phyloP scores from a whole-genome alignment of 768 basidiomycete species.

The Trametes punicea region DNA sequence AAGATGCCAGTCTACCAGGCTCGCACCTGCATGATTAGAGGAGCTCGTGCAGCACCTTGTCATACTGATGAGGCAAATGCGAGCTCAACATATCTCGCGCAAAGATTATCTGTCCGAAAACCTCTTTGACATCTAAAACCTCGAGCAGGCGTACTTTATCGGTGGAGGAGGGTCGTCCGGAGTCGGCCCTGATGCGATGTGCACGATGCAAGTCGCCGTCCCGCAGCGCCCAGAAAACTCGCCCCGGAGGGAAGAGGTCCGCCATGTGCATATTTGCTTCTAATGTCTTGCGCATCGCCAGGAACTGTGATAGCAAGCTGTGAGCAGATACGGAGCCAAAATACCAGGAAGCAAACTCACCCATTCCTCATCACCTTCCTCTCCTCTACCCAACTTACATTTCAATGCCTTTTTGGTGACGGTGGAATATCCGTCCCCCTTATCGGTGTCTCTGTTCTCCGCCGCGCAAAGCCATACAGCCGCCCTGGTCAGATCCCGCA shows the following conservation, averaged over 20 bases:
- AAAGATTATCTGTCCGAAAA: slow-evolving; percentile 80
- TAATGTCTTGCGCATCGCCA: slow-evolving; percentile 76
- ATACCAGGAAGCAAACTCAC: slow-evolving; percentile 25
- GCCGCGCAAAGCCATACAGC: slow-evolving; percentile 80
- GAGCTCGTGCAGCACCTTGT: slow-evolving; percentile 68
- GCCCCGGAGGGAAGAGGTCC: slow-evolving; percentile 72
- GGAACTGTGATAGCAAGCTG: slow-evolving; percentile 46
- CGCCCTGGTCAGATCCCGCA: slow-evolving; percentile 71
- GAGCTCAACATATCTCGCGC: slow-evolving; percentile 80
- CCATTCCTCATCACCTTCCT: slow-evolving; percentile 55
- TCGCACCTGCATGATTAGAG: slow-evolving; percentile 8
- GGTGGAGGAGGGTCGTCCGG: slow-evolving; percentile 24
- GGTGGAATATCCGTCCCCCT: slow-evolving; percentile 38
- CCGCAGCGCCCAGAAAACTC: slow-evolving; percentile 76
- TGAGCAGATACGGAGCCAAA: neutral
- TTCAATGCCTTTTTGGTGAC: slow-evolving; percentile 47
- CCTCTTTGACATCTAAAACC: slow-evolving; percentile 70
- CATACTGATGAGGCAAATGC: slow-evolving; percentile 81
- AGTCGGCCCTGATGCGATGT: slow-evolving; percentile 35
- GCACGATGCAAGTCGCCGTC: slow-evolving; percentile 66
- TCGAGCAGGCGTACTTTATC: slow-evolving; percentile 72
- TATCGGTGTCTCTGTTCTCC: slow-evolving; percentile 38
- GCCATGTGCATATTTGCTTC: slow-evolving; percentile 79
- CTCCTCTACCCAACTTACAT: slow-evolving; percentile 62
- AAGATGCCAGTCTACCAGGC: neutral